Conservation (phyloP, 2,329 filamentous ascomycete genomes). For the Penicillium sp. region DNA sequence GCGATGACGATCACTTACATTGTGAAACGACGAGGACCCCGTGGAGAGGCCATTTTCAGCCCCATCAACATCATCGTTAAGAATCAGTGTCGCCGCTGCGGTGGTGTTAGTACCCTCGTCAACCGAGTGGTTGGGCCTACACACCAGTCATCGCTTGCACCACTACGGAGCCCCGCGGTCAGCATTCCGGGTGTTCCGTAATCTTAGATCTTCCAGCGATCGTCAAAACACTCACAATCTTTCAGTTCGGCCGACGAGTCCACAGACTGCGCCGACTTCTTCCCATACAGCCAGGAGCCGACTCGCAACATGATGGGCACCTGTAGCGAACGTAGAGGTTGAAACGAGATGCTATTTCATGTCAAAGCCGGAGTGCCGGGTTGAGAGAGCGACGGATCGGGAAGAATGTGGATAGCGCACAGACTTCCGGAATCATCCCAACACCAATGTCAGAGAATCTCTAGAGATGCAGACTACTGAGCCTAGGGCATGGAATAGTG, state of each 20-base stretch:
- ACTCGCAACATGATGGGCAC: constrained; percentile 40
- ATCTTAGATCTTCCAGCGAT: constrained; percentile 11
- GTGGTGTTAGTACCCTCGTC: background rate
- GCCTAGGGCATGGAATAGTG: no score
- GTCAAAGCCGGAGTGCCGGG: constrained; percentile 9
- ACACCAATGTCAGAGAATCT: background rate
- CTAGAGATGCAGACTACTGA: no score
- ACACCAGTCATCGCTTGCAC: constrained; percentile 48
- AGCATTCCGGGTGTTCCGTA: constrained; percentile 16
- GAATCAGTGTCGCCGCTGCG: constrained; percentile 69
- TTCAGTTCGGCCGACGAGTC: constrained; percentile 60
- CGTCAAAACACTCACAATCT: constrained; percentile 37
- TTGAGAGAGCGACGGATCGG: constrained; percentile 23
- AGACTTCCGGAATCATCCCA: constrained; percentile 25
- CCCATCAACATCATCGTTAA: constrained; percentile 86
- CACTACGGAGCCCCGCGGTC: constrained; percentile 28
- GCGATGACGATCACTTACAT: constrained; percentile 46
- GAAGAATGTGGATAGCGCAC: constrained; percentile 27
- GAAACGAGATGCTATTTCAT: background rate
- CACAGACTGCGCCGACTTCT: constrained; percentile 53
- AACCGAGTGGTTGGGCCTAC: background rate
- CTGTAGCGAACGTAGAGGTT: background rate
- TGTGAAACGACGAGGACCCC: constrained; percentile 83
- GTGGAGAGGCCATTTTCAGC: constrained; percentile 73
- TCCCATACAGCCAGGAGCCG: constrained; percentile 49